These are phyloP conservation scores for Isabelozyma pseudorhagii DNA, from an alignment of 805 yeast genomes.

Conservation along the genomic window DNA sequence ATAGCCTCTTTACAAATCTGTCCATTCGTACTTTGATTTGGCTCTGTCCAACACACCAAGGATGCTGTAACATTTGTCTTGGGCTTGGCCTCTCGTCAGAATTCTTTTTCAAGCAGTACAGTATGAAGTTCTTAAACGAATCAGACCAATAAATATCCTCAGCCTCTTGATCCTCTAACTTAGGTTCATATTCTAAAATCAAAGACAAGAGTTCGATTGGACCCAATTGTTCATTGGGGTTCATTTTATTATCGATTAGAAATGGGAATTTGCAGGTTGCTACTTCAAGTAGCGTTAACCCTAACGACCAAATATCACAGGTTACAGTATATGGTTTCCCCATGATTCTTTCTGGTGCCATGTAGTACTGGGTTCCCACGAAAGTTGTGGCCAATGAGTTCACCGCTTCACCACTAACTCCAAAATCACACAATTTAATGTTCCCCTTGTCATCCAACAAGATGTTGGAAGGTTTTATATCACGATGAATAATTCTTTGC, in stretches of 20 bases:
- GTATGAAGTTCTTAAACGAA: conserved; percentile 78
- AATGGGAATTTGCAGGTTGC: conserved; percentile 92
- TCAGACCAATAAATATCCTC: conserved; percentile 78
- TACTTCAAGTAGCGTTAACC: conserved; percentile 77
- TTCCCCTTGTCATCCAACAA: conserved; percentile 72
- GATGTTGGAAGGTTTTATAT: conserved; percentile 94
- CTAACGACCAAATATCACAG: conserved; percentile 95
- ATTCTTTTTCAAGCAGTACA: conserved; percentile 77
- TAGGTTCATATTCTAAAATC: conserved; percentile 81
- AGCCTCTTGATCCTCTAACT: conserved; percentile 70
- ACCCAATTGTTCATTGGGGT: conserved; percentile 28
- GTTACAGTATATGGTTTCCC: conserved; percentile 95
- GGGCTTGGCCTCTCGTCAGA: conserved; percentile 85
- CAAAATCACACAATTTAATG: conserved; percentile 94
- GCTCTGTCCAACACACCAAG: conserved; percentile 85
- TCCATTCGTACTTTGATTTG: conserved; percentile 78
- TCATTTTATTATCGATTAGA: conserved; percentile 24
- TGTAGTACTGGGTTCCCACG: conserved; percentile 95
- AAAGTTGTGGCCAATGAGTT: conserved; percentile 94
- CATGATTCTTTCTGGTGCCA: conserved; percentile 98
- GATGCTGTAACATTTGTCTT: conserved; percentile 87
- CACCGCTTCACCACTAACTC: conserved; percentile 96
- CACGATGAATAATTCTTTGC: conserved; percentile 87
- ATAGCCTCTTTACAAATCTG: conserved; percentile 71
- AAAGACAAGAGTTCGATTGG: conserved; percentile 85